Percentiles rank a stretch among this genome's conserved stretches.
These are phyloP conservation scores for Ceratocystiopsis brevicomis DNA, from an alignment of 2,329 filamentous ascomycete species.

Conservation along the genomic window DNA sequence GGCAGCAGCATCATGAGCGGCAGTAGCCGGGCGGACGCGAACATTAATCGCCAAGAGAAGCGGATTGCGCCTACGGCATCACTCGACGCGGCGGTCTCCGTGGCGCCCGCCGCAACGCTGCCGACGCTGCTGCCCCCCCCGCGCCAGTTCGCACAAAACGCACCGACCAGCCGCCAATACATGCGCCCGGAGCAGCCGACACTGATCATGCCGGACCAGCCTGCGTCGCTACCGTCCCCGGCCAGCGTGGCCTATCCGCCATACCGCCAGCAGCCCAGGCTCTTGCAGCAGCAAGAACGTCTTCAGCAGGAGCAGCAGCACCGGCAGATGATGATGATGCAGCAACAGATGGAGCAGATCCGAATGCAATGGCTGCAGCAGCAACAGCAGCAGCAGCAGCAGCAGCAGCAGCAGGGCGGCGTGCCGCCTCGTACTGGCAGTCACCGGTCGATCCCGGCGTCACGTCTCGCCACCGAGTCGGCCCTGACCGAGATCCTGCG, in stretches of 20 bases:
- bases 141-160: background rate
- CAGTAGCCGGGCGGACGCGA: no score
- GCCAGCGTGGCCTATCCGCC: background rate
- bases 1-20: background rate
- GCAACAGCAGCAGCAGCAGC: background rate
- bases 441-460: slow-evolving; percentile 1
- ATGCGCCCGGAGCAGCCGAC: slow-evolving; percentile 4
- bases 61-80: no score
- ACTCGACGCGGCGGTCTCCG: no score
- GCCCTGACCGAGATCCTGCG: slow-evolving; percentile 32
- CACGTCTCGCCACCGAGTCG: slow-evolving; percentile 20
- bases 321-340: no score
- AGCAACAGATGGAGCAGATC: slow-evolving; percentile 1
- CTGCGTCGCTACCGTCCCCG: background rate
- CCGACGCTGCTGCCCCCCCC: no score
- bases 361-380: slow-evolving; percentile 3
- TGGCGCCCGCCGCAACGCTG: no score
- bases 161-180: background rate
- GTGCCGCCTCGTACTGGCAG: background rate
- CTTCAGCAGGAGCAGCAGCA: no score
- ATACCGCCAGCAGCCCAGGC: background rate
- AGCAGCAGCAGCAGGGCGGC: background rate
- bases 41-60: no score
- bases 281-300: background rate
- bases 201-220: slow-evolving; percentile 4